Percentiles rank a stretch among this genome's conserved stretches.
phyloP scores from a whole-genome alignment of 208 protist genomes.

The Leishmania martiniquensis region DNA sequence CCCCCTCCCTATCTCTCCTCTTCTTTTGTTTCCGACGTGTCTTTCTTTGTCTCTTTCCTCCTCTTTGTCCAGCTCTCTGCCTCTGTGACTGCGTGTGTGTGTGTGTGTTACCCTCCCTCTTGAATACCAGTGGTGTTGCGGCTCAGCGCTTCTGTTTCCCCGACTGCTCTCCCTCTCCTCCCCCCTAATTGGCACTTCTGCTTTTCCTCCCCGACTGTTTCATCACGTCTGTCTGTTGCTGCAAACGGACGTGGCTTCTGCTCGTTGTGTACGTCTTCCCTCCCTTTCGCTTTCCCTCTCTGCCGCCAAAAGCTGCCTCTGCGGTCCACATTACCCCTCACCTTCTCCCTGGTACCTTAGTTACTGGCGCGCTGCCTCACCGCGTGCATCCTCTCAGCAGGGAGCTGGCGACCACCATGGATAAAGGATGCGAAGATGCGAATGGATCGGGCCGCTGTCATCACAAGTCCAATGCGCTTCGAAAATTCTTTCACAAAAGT shows the following conservation, averaged over 20 bases:
- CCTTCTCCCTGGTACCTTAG: background rate
- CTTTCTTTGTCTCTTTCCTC: background rate
- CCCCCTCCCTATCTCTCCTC: background rate
- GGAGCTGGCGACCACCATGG: background rate
- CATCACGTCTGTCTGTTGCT: background rate
- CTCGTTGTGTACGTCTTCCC: background rate
- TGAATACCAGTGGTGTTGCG: too few relatives aligned
- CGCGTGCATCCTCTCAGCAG: background rate
- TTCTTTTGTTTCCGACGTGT: background rate
- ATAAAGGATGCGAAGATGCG: background rate
- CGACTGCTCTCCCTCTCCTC: background rate
- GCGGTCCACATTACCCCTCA: background rate
- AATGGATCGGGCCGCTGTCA: background rate
- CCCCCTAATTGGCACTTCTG: background rate
- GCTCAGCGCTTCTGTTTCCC: background rate
- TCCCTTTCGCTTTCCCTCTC: background rate
- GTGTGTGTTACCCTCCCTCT: too few relatives aligned
- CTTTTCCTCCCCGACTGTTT: background rate
- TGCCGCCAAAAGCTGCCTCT: background rate
- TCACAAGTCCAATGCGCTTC: constrained; percentile 10
- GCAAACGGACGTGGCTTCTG: background rate
- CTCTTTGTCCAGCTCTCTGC: too few relatives aligned
- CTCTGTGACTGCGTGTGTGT: too few relatives aligned
- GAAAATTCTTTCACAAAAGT: constrained; percentile 26
- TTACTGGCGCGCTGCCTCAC: background rate